phyloP scores from a whole-genome alignment of 169 alveolate genomes.

The Cryptosporidium meleagridis region DNA sequence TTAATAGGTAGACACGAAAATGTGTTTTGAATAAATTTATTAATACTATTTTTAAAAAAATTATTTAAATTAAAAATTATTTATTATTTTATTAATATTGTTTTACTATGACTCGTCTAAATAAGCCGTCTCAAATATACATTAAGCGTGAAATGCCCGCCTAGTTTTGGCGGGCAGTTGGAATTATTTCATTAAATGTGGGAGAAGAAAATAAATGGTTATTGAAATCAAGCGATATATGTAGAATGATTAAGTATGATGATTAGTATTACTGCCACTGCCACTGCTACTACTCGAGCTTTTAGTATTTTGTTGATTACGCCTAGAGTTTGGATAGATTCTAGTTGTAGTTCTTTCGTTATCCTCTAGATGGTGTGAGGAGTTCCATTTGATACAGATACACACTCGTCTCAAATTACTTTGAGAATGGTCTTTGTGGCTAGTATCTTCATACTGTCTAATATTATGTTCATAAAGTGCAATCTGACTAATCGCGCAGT shows the following conservation, averaged over 20 bases:
- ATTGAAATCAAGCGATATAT: no score
- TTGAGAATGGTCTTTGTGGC: background rate
- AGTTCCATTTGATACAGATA: constrained; percentile 64
- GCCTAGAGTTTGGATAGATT: constrained; percentile 17
- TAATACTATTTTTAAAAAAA: no score
- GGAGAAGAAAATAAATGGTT: background rate
- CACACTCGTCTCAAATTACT: background rate
- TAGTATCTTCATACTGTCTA: background rate
- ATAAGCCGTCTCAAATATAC: constrained; percentile 27
- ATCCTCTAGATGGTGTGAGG: constrained; percentile 24
- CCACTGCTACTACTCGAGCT: background rate
- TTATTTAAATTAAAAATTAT: background rate
- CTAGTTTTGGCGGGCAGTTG: constrained; percentile 2
- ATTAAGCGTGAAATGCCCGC: constrained; percentile 4
- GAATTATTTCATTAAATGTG: background rate
- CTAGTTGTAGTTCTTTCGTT: constrained; percentile 31
- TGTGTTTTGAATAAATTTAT: background rate
- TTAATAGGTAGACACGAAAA: background rate
- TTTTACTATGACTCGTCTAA: constrained; percentile 42
- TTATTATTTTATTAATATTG: background rate
- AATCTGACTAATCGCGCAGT: constrained; percentile 64
- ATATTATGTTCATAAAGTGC: background rate
- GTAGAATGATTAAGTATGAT: no score
- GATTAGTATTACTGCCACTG: background rate
- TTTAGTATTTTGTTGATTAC: background rate